These are phyloP conservation scores for Magnolia kwangsiensis DNA, from an alignment of 164 flowering plant genomes.

Conservation along the genomic window DNA sequence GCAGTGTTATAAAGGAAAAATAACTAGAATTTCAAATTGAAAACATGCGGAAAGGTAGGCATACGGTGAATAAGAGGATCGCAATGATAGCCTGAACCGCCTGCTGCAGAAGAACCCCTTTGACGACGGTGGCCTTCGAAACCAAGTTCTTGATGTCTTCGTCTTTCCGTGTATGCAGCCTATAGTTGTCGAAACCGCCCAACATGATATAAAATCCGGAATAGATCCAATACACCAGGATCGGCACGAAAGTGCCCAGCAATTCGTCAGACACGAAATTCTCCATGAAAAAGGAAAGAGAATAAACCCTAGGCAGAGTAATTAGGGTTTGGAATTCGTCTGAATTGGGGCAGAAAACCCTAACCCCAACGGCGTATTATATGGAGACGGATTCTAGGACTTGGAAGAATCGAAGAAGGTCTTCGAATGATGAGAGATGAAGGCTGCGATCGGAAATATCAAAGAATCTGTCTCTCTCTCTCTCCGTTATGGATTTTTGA, in stretches of 20 bases:
- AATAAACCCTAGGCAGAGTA: neutral
- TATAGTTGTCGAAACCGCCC: slow-evolving; percentile 58
- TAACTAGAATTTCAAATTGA: neutral
- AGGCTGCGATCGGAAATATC: neutral
- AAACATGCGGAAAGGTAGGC: slow-evolving; percentile 13
- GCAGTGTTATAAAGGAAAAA: too few species aligned
- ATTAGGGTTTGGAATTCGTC: neutral
- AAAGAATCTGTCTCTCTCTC: neutral
- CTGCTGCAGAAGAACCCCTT: slow-evolving; percentile 90
- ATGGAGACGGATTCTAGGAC: neutral
- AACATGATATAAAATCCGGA: slow-evolving; percentile 69
- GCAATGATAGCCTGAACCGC: slow-evolving; percentile 74
- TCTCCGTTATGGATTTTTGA: neutral
- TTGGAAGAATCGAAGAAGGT: neutral
- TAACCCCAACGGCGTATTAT: neutral
- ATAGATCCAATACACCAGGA: slow-evolving; percentile 79
- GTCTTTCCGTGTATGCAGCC: slow-evolving; percentile 75
- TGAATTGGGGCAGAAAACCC: neutral
- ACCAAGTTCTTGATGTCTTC: slow-evolving; percentile 90
- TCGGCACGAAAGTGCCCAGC: slow-evolving; percentile 72
- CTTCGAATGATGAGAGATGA: neutral
- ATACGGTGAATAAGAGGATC: slow-evolving; percentile 67
- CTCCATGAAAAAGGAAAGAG: slow-evolving; percentile 29
- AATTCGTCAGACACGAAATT: slow-evolving; percentile 64
- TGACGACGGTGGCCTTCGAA: slow-evolving; percentile 62